Conservation (phyloP, 225 moss, liverwort and hornwort species). For the Physcomitrium patens region DNA sequence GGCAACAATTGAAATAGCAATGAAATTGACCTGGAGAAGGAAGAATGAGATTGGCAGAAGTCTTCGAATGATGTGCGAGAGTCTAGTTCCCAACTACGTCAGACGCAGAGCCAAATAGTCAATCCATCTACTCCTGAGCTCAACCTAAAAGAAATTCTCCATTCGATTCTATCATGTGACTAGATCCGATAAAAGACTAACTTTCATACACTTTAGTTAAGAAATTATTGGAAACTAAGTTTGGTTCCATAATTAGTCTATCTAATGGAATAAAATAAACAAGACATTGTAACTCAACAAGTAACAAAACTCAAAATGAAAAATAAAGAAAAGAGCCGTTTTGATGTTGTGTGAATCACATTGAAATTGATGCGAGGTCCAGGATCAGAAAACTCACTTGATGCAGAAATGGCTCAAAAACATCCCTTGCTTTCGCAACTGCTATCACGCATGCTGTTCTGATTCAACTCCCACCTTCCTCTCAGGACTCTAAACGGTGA, state of each 20-base stretch:
- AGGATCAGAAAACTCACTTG: constrained; percentile 66
- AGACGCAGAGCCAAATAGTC: constrained; percentile 23
- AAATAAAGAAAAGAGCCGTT: constrained; percentile 1
- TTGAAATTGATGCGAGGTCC: neutral
- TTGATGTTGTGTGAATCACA: neutral
- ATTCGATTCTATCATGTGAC: neutral
- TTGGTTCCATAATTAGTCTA: neutral
- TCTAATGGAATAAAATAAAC: constrained; percentile 5
- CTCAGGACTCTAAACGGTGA: constrained; percentile 32
- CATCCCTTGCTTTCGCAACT: constrained; percentile 98
- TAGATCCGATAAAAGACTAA: neutral
- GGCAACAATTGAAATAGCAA: neutral
- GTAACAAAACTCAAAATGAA: constrained; percentile 5
- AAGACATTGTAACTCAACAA: constrained; percentile 1
- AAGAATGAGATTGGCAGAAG: constrained; percentile 88
- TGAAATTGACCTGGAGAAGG: constrained; percentile 81
- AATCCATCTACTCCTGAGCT: constrained; percentile 24
- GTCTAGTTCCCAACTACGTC: constrained; percentile 80
- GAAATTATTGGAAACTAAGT: constrained; percentile 4
- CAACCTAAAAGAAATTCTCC: neutral
- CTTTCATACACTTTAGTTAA: constrained; percentile 4
- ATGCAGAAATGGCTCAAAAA: constrained; percentile 95
- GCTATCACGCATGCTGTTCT: constrained; percentile 99
- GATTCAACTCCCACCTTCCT: constrained; percentile 39
- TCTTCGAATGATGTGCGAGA: constrained; percentile 95